A percentile compares a stretch with the other conserved stretches of the same genome.
Conservation (phyloP, 164 flowering plant genomes). For the Paratinospora sagittata region DNA sequence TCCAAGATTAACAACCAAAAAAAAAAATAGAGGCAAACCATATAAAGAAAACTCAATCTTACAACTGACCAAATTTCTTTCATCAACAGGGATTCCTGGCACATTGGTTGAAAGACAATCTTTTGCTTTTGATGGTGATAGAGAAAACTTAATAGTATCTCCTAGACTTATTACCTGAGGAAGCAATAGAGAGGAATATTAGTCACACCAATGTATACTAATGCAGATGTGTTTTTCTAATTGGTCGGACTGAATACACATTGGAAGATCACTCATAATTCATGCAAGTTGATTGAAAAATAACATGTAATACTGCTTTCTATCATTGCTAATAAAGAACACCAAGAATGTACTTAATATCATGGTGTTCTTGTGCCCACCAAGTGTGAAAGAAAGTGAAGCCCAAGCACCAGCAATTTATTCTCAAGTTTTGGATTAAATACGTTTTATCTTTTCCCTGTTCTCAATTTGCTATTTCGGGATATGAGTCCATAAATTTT, state of each 20-base stretch:
- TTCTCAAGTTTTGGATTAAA: not conserved
- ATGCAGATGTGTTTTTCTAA: no score
- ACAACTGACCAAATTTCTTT: constrained; percentile 60
- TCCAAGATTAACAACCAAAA: not conserved
- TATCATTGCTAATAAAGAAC: not conserved
- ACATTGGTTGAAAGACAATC: constrained; percentile 85
- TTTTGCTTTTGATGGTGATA: constrained; percentile 63
- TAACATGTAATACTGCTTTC: not conserved
- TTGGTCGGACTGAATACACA: no score
- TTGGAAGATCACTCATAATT: no score
- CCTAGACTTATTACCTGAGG: constrained; percentile 87
- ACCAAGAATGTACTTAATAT: not conserved
- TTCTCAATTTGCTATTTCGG: no score
- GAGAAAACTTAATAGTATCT: constrained; percentile 77
- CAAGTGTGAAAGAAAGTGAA: not conserved
- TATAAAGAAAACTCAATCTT: not conserved
- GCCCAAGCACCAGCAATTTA: not conserved
- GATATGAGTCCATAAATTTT: not conserved
- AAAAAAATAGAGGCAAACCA: constrained; percentile 7
- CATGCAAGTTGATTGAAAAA: no score
- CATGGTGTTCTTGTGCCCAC: not conserved
- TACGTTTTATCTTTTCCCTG: not conserved
- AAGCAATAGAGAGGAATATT: not conserved
- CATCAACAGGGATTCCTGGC: constrained; percentile 88
- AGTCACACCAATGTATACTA: not conserved